A percentile compares a stretch with the other conserved stretches of the same genome.
Conservation (phyloP, 108 stramenopile species). For the Fistulifera solaris region DNA sequence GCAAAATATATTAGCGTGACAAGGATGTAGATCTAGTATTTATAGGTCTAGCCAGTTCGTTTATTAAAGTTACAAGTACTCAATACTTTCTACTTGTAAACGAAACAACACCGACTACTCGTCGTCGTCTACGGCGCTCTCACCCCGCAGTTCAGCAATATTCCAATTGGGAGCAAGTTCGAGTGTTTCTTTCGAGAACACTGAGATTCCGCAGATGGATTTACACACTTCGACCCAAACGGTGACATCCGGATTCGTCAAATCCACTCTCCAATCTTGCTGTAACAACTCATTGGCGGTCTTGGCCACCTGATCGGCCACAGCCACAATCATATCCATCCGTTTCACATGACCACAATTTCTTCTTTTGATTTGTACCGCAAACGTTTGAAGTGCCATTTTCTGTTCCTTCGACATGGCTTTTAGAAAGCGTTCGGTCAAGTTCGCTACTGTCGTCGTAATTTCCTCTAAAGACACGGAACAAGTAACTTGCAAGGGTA, state of each 20-base stretch:
- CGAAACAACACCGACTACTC: no score
- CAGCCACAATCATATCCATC: slow-evolving; percentile 33
- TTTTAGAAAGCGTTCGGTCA: slow-evolving; percentile 31
- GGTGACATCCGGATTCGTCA: slow-evolving; percentile 54
- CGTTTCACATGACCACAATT: slow-evolving; percentile 41
- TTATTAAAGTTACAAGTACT: no score
- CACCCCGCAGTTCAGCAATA: slow-evolving; percentile 8
- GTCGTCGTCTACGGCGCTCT: not conserved
- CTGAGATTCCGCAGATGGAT: slow-evolving; percentile 54
- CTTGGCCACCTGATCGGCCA: slow-evolving; percentile 24
- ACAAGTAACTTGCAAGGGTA: slow-evolving; percentile 78
- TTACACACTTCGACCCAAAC: slow-evolving; percentile 62
- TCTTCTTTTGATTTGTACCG: slow-evolving; percentile 51
- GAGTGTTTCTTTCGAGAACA: slow-evolving; percentile 27
- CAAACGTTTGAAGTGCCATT: slow-evolving; percentile 32
- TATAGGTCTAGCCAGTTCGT: no score
- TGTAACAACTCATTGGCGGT: slow-evolving; percentile 1
- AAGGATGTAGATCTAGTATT: no score
- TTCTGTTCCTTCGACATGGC: slow-evolving; percentile 1
- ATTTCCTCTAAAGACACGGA: slow-evolving; percentile 69
- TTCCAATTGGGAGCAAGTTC: slow-evolving; percentile 17
- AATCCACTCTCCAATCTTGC: slow-evolving; percentile 30
- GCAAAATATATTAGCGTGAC: no score
- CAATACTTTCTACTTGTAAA: no score
- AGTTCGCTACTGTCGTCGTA: slow-evolving; percentile 18